phyloP scores from a whole-genome alignment of 75 land plant genomes.

The Gnetum montanum region DNA sequence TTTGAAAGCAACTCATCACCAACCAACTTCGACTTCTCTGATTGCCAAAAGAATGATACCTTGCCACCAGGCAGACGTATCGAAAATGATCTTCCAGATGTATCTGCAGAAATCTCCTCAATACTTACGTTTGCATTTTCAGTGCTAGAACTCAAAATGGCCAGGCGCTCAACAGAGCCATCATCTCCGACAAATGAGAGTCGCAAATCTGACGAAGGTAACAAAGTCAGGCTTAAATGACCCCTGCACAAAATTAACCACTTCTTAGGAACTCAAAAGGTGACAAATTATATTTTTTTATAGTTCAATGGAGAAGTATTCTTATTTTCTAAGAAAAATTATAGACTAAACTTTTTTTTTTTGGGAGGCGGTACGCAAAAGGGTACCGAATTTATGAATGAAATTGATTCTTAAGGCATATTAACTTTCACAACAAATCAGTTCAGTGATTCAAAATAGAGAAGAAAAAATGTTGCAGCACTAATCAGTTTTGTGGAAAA shows the following conservation, averaged over 20 bases:
- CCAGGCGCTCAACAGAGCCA: constrained; percentile 55
- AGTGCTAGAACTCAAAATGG: constrained; percentile 23
- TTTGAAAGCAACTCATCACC: constrained; percentile 59
- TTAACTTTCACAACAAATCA: no score
- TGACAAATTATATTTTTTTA: background rate
- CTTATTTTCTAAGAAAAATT: background rate
- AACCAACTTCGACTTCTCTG: constrained; percentile 58
- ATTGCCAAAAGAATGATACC: constrained; percentile 65
- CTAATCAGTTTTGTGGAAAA: no score
- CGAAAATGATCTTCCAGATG: constrained; percentile 67
- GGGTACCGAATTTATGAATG: no score
- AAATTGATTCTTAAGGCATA: no score
- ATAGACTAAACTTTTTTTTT: background rate
- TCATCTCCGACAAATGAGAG: constrained; percentile 68
- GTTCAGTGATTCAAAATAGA: no score
- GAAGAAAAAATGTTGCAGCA: no score
- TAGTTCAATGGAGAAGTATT: background rate
- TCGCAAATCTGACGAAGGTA: constrained; percentile 83
- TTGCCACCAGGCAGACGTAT: constrained; percentile 30
- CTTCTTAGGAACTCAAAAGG: background rate
- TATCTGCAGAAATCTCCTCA: constrained; percentile 54
- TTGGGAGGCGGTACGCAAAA: no score
- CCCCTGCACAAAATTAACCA: constrained; percentile 70
- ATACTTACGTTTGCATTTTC: constrained; percentile 28
- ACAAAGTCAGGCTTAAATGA: constrained; percentile 48